Percentiles rank a stretch among this genome's conserved stretches.
Evolutionary conservation across 192 early-diverging fungal species (phyloP).

Genomic region (Phycomyces nitens): DNA sequence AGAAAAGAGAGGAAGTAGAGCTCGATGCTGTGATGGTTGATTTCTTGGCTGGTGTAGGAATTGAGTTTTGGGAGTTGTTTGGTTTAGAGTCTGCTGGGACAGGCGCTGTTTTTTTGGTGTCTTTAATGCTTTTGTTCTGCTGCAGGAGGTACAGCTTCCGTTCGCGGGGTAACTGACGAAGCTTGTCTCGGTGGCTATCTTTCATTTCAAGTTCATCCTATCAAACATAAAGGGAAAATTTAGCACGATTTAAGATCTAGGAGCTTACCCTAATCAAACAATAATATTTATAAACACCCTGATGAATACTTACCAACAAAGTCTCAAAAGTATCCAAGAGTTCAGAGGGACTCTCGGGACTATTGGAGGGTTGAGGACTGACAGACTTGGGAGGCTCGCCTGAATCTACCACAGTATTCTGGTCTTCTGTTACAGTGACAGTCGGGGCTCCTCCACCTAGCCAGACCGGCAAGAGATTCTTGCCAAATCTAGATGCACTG

Average conservation of each 20-base stretch:
- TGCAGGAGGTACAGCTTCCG: conserved; percentile 35
- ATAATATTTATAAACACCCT: not conserved
- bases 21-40: not conserved
- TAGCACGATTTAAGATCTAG: too few relatives aligned
- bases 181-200: conserved; percentile 31
- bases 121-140: conserved; percentile 34
- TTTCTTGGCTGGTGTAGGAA: not conserved
- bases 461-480: conserved; percentile 25
- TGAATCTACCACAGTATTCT: too few relatives aligned
- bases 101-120: conserved; percentile 3
- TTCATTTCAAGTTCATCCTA: conserved; percentile 49
- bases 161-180: conserved; percentile 37
- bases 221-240: not conserved
- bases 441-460: conserved; percentile 12
- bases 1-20: conserved; percentile 16
- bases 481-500: conserved; percentile 26
- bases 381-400: too few relatives aligned
- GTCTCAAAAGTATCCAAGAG: conserved; percentile 14
- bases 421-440: not conserved
- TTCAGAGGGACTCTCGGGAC: not conserved
- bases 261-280: too few relatives aligned
- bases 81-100: conserved; percentile 11
- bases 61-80: conserved; percentile 1
- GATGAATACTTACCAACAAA: conserved; percentile 7
- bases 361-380: conserved; percentile 2